These are phyloP conservation scores for Macroventuria anomochaeta DNA, from an alignment of 2,329 filamentous ascomycete genomes.

Conservation along the genomic window DNA sequence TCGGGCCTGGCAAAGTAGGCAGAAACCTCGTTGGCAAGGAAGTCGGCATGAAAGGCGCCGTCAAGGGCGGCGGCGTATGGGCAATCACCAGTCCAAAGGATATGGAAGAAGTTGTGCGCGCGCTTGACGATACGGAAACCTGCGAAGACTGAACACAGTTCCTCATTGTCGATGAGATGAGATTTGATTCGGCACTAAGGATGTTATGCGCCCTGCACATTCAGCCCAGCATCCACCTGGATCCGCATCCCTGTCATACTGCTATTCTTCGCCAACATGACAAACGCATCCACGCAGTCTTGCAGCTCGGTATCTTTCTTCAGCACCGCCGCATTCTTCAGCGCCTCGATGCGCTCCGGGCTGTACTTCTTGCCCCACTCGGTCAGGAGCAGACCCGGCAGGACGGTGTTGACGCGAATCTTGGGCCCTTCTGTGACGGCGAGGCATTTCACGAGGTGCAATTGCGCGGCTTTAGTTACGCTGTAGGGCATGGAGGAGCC, in stretches of 20 bases:
- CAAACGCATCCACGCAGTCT: constrained; percentile 63
- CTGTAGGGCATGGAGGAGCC: constrained; percentile 73
- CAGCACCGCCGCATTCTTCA: constrained; percentile 64
- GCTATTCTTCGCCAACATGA: constrained; percentile 62
- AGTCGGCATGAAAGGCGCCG: constrained; percentile 82
- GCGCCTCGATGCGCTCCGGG: constrained; percentile 61
- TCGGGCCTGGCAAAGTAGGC: constrained; percentile 92
- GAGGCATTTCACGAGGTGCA: constrained; percentile 71
- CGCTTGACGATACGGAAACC: constrained; percentile 55
- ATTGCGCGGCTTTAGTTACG: constrained; percentile 76
- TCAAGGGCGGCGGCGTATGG: constrained; percentile 93
- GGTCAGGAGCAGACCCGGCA: constrained; percentile 70
- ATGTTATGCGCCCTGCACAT: constrained; percentile 36
- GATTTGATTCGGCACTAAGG: background rate
- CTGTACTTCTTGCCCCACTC: constrained; percentile 62
- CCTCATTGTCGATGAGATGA: no score
- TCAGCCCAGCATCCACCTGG: constrained; percentile 49
- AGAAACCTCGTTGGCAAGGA: constrained; percentile 94
- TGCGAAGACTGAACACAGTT: constrained; percentile 7
- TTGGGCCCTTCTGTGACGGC: constrained; percentile 68
- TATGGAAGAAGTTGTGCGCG: constrained; percentile 55
- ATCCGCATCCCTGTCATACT: constrained; percentile 57
- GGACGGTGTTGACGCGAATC: constrained; percentile 68
- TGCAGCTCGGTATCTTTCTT: constrained; percentile 63
- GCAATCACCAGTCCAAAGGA: constrained; percentile 79